Conservation (phyloP, 768 basidiomycete genomes). For the Mycena rebaudengoi region DNA sequence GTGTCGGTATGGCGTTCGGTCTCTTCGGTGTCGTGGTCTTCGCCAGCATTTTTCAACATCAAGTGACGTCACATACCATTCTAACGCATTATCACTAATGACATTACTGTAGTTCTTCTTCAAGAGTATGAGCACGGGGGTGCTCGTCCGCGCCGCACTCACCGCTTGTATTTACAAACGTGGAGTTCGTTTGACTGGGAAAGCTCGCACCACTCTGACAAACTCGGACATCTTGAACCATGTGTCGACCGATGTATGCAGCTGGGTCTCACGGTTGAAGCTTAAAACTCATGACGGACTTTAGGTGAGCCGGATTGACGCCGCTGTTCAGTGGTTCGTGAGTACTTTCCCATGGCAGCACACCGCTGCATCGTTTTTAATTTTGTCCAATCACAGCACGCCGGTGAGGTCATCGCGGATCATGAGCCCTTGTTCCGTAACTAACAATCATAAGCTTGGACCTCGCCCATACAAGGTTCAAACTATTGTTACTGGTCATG, state of each 20-base stretch:
- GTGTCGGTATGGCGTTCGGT: constrained; percentile 67
- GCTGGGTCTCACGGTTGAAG: background rate
- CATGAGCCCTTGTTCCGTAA: background rate
- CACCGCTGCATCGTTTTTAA: constrained; percentile 1
- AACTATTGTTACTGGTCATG: background rate
- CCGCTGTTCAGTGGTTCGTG: constrained; percentile 78
- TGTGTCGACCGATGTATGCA: constrained; percentile 70
- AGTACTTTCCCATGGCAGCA: constrained; percentile 39
- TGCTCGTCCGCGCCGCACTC: constrained; percentile 69
- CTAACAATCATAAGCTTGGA: constrained; percentile 55
- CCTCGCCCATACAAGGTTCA: constrained; percentile 66
- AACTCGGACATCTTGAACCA: constrained; percentile 70
- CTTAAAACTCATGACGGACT: background rate
- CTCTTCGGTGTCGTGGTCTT: constrained; percentile 58
- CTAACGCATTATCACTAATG: background rate
- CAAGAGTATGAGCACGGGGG: constrained; percentile 72
- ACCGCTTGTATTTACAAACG: constrained; percentile 78
- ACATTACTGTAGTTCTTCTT: constrained; percentile 65
- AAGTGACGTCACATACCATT: constrained; percentile 45
- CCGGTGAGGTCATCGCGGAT: constrained; percentile 35
- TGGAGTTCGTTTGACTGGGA: constrained; percentile 69
- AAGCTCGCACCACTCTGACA: constrained; percentile 67
- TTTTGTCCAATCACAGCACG: constrained; percentile 42
- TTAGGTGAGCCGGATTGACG: constrained; percentile 64
- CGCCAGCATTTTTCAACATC: constrained; percentile 68